Base-by-base conservation (phyloP, 1,139 yeast genomes). In the Sugiyamaella japonica region DNA sequence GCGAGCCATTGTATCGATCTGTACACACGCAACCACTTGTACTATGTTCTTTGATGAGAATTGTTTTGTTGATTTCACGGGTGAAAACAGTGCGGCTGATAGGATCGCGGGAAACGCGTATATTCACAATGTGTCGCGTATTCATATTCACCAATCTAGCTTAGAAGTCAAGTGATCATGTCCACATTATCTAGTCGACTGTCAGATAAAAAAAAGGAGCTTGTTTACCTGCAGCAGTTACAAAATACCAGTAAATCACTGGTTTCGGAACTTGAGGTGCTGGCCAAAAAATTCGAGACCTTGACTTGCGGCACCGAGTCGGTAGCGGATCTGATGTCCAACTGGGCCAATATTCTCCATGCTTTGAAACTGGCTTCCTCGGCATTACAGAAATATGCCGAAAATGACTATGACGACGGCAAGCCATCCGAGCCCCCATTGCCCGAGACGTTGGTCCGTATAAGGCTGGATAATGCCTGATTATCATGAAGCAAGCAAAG, bases 371-470 rank as follows among this genome's bases (percentile, higher is more conserved):
- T 87, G 63, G 91, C 95, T 0, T 82, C 90, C 0, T 52, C 57
- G 59, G 83, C 85, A 2, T 69, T 84, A 49, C 67, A 78, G 56
- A 78, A 76, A 53, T 76, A 80, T 58, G 61, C 77, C 0, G 78
- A 77, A 25, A 71, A 72, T 34, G 83, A 79, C 59, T 77, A 76
- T 53, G 56, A 48, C 25, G 50, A 49, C 51, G 79, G n/a, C n/a
- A n/a, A 48, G 72, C 70, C 65, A 12, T n/a, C n/a, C n/a, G 75
- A 72, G 12, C 69, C 75, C 2, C 83, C 83, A 1, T 70, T 80
- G 32, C 83, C 86, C 13, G 89, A 88, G 65, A 79, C 89, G 0
- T 73, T 89, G 59, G 89, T 89, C 3, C 74, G 96, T 50, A 79
- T 87, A 36, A 75, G 80, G 54, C 71, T 84, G 25, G 79, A 29